These are phyloP conservation scores for Russula virescens DNA, from an alignment of 768 basidiomycete genomes.

Conservation along the genomic window DNA sequence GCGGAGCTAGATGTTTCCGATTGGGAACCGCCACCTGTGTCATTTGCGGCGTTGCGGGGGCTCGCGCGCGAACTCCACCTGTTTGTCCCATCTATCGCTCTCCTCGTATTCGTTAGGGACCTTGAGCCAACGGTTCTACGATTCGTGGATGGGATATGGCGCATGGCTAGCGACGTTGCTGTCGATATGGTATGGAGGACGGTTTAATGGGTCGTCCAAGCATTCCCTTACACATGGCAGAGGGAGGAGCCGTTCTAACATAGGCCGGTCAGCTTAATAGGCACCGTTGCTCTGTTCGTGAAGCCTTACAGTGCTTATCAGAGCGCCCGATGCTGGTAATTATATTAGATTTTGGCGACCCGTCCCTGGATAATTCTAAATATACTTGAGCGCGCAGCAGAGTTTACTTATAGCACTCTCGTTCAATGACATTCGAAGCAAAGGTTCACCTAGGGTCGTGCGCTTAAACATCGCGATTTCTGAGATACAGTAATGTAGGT, in stretches of 20 bases:
- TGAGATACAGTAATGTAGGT: background rate
- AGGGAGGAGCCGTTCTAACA: background rate
- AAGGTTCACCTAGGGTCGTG: background rate
- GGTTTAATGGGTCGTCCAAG: background rate
- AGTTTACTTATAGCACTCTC: conserved; percentile 7
- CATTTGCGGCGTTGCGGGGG: conserved; percentile 49
- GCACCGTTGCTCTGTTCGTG: background rate
- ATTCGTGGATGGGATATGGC: conserved; percentile 29
- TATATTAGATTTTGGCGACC: conserved; percentile 5
- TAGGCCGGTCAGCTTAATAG: background rate
- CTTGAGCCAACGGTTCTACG: conserved; percentile 52
- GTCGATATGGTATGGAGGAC: conserved; percentile 21
- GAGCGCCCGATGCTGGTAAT: background rate
- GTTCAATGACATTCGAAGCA: background rate
- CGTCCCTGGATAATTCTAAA: conserved; percentile 1
- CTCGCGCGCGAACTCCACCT: conserved; percentile 55
- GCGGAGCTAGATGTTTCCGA: conserved; percentile 60
- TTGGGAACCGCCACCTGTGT: conserved; percentile 55
- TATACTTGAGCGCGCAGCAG: background rate
- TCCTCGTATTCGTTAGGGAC: conserved; percentile 57
- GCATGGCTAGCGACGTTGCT: conserved; percentile 27
- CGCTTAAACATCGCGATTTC: too few species aligned
- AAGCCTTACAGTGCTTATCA: conserved; percentile 10
- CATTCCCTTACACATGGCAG: background rate
- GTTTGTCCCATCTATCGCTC: conserved; percentile 47